Percentiles rank a stretch among this genome's conserved stretches.
Conservation (phyloP, 2,329 filamentous ascomycete species). For the Penicillium janthinellum region DNA sequence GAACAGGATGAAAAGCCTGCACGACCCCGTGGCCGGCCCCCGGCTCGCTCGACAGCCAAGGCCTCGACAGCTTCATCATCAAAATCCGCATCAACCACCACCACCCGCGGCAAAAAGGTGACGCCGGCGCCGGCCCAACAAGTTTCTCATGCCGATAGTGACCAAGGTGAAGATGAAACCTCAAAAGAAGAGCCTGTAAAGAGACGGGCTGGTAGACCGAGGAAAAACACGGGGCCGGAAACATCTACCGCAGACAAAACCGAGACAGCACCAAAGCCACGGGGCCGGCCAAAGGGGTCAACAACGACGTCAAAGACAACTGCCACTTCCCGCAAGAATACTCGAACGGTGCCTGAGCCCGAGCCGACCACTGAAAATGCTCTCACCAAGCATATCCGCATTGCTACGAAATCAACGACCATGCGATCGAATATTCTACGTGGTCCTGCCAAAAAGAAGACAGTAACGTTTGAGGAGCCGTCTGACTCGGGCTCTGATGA, state of each 20-base stretch:
- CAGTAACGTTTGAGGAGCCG: constrained; percentile 50
- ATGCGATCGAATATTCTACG: constrained; percentile 35
- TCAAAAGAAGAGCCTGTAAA: constrained; percentile 16
- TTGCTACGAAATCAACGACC: constrained; percentile 32
- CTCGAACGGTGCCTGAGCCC: constrained; percentile 11
- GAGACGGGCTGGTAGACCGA: constrained; percentile 26
- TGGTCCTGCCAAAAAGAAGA: constrained; percentile 45
- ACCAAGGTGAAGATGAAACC: not conserved
- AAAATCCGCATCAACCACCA: not conserved
- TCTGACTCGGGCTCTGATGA: constrained; percentile 48
- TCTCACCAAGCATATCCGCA: constrained; percentile 28
- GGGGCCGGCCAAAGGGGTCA: constrained; percentile 36
- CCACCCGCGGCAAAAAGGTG: constrained; percentile 15
- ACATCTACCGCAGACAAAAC: constrained; percentile 17
- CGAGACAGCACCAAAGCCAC: constrained; percentile 23
- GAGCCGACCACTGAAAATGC: constrained; percentile 10
- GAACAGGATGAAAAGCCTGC: constrained; percentile 8
- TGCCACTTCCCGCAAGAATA: constrained; percentile 16
- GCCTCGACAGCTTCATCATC: constrained; percentile 4
- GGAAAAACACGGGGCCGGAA: constrained; percentile 15
- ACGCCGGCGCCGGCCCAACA: not conserved
- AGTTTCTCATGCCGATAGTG: not conserved
- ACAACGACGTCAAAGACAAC: constrained; percentile 11
- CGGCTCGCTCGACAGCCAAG: constrained; percentile 16
- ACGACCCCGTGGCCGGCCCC: constrained; percentile 14